A percentile compares a stretch with the other conserved stretches of the same genome.
phyloP scores from a whole-genome alignment of 495 filamentous ascomycete genomes.

The Bryoglossum gracile region DNA sequence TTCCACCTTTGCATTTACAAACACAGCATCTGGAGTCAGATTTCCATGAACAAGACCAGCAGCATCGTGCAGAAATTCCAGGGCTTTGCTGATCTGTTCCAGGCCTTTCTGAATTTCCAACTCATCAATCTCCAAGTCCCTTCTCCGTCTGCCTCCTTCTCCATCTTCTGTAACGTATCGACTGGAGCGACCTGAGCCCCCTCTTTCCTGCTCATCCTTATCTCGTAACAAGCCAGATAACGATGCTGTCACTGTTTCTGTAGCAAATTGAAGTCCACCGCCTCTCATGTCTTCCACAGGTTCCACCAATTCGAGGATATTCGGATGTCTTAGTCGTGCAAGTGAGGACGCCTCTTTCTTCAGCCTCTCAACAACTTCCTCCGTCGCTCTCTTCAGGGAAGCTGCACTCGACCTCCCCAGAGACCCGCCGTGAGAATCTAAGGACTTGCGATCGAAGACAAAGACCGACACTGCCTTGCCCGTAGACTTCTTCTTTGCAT shows the following conservation, averaged over 20 bases:
- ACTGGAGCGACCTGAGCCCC: constrained; percentile 58
- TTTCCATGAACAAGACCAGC: constrained; percentile 91
- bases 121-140: constrained; percentile 93
- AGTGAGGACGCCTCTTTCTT: constrained; percentile 87
- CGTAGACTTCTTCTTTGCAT: constrained; percentile 92
- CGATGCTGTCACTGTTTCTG: constrained; percentile 80
- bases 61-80: constrained; percentile 96
- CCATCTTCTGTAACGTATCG: constrained; percentile 78
- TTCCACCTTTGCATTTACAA: constrained; percentile 83
- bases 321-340: constrained; percentile 80
- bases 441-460: constrained; percentile 80
- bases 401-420: constrained; percentile 52
- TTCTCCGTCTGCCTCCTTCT: constrained; percentile 61
- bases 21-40: constrained; percentile 89
- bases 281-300: constrained; percentile 89
- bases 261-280: constrained; percentile 92
- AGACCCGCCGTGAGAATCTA: constrained; percentile 55
- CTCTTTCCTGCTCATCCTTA: constrained; percentile 82
- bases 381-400: constrained; percentile 67
- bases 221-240: constrained; percentile 76
- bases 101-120: constrained; percentile 95
- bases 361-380: constrained; percentile 82
- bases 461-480: constrained; percentile 85
- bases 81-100: constrained; percentile 83
- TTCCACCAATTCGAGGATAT: constrained; percentile 85